Base-by-base conservation (phyloP, 2,329 filamentous ascomycete genomes). In the Pyrenochaeta sp. region DNA sequence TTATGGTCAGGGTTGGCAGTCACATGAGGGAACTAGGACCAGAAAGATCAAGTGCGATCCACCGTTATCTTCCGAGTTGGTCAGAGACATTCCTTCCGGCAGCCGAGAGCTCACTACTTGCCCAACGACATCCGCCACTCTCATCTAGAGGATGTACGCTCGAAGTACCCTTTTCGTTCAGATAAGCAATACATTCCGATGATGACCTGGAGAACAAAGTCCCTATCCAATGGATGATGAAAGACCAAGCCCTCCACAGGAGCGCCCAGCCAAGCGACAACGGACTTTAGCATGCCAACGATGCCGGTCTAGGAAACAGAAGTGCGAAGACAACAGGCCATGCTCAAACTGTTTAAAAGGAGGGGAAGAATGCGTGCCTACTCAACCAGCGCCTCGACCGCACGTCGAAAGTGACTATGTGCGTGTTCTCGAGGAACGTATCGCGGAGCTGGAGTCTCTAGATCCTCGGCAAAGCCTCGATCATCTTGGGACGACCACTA, bases 261-360 rank as follows among this genome's bases (percentile, higher is more conserved):
- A 50, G 34, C 52, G 45, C 9, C 39, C 49, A 13, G 37, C 45
- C 8, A 50, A 55, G 29, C 39, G 43, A 42, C 52, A 55, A 37
- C 41, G 52, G 26, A 51, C 43, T 4, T 29, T 56, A 22, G 92
- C 92, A 21, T 96, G 92, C 71, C 53, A 52, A 27, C 39, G 53
- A 29, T 61, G 58, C 39, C 52, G 58, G 26, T 39, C 35, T 8
- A 44, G 58, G 24, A 61, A 61, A 35, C 58, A 61, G 29, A 60
- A 58, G 35, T 61, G 58, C 36, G 55, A 59, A 41, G 58, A 61
- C 24, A 35, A 11, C 7, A 32, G 52, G 19, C 56, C 58, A 13
- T 61, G 58, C 32, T 26, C 30, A n/a, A 82, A 83, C 58, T 96
- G 92, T 68, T 87, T 86, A 58, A 90, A 96, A 55, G 93, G 93